These are phyloP conservation scores for Ascoidea rubescens DNA, from an alignment of 805 yeast genomes.

Conservation along the genomic window DNA sequence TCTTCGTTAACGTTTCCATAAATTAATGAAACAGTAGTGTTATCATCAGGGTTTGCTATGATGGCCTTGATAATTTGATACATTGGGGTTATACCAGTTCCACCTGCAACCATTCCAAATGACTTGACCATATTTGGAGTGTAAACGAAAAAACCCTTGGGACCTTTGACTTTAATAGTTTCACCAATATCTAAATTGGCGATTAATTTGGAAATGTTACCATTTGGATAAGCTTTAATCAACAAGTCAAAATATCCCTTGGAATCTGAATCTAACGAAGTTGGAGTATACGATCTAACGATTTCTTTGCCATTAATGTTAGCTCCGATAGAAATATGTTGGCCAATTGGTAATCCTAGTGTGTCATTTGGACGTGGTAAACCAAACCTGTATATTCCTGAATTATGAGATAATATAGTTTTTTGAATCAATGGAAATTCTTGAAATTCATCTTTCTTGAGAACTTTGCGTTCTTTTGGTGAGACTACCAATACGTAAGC, in stretches of 20 bases:
- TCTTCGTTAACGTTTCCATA: slow-evolving; percentile 73
- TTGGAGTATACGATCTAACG: slow-evolving; percentile 82
- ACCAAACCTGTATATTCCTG: slow-evolving; percentile 73
- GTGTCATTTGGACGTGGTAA: slow-evolving; percentile 62
- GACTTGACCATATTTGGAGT: slow-evolving; percentile 61
- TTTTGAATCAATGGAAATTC: slow-evolving; percentile 73
- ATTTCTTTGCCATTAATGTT: slow-evolving; percentile 66
- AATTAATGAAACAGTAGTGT: slow-evolving; percentile 57
- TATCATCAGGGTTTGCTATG: slow-evolving; percentile 61
- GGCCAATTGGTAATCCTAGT: slow-evolving; percentile 88
- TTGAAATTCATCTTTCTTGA: slow-evolving; percentile 54
- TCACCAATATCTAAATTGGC: slow-evolving; percentile 70
- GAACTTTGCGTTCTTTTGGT: slow-evolving; percentile 32
- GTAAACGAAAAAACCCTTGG: slow-evolving; percentile 80
- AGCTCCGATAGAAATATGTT: slow-evolving; percentile 76
- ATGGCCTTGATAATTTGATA: slow-evolving; percentile 81
- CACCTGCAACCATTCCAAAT: slow-evolving; percentile 90
- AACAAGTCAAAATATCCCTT: slow-evolving; percentile 75
- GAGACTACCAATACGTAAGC: slow-evolving; percentile 16
- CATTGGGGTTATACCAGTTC: slow-evolving; percentile 96
- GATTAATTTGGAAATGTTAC: slow-evolving; percentile 68
- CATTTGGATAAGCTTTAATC: slow-evolving; percentile 75
- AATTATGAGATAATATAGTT: slow-evolving; percentile 63
- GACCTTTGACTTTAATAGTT: slow-evolving; percentile 67
- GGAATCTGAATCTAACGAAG: slow-evolving; percentile 58